Evolutionary conservation across 306 rosid genomes (phyloP).

Genomic region (Senna tora): DNA sequence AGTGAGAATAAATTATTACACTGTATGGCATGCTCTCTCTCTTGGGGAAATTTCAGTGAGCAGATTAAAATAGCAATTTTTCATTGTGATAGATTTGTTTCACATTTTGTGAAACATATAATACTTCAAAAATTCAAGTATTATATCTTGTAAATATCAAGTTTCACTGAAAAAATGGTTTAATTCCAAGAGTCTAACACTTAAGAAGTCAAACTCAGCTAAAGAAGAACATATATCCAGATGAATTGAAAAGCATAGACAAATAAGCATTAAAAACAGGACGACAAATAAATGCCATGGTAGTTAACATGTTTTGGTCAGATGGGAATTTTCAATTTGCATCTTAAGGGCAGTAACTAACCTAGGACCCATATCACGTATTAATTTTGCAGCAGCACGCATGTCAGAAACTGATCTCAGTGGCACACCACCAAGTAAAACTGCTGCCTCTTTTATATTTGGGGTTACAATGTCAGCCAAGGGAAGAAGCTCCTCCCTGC

Average conservation of each 20-base stretch:
- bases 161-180: conserved; percentile 10
- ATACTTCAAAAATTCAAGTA: neutral
- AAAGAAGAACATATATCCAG: neutral
- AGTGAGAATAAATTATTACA: conserved; percentile 32
- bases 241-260: conserved; percentile 7
- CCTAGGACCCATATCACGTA: conserved; percentile 86
- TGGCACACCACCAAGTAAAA: conserved; percentile 68
- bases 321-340: conserved; percentile 19
- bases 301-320: conserved; percentile 20
- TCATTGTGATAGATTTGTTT: neutral
- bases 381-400: conserved; percentile 78
- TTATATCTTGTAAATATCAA: neutral
- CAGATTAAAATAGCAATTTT: neutral
- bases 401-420: conserved; percentile 82
- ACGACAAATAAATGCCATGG: neutral
- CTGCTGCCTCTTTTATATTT: conserved; percentile 88
- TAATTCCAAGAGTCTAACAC: conserved; percentile 3
- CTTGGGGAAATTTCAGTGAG: neutral
- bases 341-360: conserved; percentile 41
- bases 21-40: conserved; percentile 22
- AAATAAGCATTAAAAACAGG: neutral
- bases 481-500: conserved; percentile 90
- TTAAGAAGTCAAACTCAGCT: conserved; percentile 10
- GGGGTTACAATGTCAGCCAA: conserved; percentile 89
- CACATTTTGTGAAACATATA: neutral